Percentiles rank a stretch among this genome's conserved stretches.
phyloP scores from a whole-genome alignment of 2,329 filamentous ascomycete species.

The Exophiala aquamarina region DNA sequence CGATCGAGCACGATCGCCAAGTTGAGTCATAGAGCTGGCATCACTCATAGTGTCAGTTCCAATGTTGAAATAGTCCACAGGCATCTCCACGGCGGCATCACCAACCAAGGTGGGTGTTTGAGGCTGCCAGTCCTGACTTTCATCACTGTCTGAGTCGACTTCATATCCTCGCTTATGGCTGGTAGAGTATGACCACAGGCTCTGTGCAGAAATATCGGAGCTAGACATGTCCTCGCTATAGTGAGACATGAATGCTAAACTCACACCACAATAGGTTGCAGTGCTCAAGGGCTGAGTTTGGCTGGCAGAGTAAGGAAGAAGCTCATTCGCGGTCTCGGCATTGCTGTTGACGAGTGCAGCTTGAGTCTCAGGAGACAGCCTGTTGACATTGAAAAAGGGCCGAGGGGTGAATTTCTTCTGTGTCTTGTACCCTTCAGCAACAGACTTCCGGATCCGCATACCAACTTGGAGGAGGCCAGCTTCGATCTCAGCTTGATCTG shows the following conservation, averaged over 20 bases:
- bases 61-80: constrained; percentile 28
- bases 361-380: constrained; percentile 28
- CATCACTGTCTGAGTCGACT: constrained; percentile 36
- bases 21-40: constrained; percentile 20
- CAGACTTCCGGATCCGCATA: constrained; percentile 90
- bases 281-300: constrained; percentile 56
- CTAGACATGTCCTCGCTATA: constrained; percentile 36
- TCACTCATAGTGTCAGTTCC: constrained; percentile 26
- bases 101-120: constrained; percentile 24
- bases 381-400: constrained; percentile 24
- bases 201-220: constrained; percentile 38
- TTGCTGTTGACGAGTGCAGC: constrained; percentile 20
- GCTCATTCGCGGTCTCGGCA: constrained; percentile 7
- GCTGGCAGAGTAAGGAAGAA: constrained; percentile 36
- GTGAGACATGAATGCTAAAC: constrained; percentile 33
- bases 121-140: constrained; percentile 30
- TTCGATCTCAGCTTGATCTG: constrained; percentile 56
- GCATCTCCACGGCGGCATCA: constrained; percentile 22
- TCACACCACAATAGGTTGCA: constrained; percentile 28
- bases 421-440: constrained; percentile 86
- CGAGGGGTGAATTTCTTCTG: constrained; percentile 29
- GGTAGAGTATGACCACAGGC: constrained; percentile 39
- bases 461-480: constrained; percentile 85
- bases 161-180: constrained; percentile 45
- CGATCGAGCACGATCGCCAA: constrained; percentile 13